Evolutionary conservation across 495 filamentous ascomycete genomes (phyloP).

Genomic region (Apodospora peruviana): DNA sequence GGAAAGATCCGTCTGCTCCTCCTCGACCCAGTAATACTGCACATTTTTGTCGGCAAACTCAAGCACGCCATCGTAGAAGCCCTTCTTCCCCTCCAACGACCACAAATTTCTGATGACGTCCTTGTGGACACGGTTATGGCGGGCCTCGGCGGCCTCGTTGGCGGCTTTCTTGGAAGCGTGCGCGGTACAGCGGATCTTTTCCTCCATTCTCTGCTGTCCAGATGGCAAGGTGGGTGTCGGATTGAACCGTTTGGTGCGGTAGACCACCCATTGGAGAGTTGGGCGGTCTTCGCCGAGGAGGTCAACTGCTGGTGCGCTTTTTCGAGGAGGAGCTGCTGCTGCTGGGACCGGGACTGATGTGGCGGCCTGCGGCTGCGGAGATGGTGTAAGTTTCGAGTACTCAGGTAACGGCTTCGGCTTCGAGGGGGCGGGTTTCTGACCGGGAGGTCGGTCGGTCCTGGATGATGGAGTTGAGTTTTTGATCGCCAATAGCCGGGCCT

Average conservation of each 20-base stretch:
- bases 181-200: not conserved
- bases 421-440: not conserved
- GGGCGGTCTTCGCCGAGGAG: not conserved
- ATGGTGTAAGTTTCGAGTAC: too few relatives aligned
- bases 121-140: not conserved
- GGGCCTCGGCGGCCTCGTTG: not conserved
- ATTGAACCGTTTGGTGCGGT: not conserved
- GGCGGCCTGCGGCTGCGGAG: not conserved
- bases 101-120: not conserved
- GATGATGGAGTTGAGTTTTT: not conserved
- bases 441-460: not conserved
- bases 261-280: conserved; percentile 1
- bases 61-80: not conserved
- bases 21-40: conserved; percentile 4
- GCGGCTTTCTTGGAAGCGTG: not conserved
- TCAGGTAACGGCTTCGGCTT: not conserved
- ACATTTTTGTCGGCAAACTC: not conserved
- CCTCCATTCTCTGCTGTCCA: not conserved
- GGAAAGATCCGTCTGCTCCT: not conserved
- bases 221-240: not conserved
- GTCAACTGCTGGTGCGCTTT: not conserved
- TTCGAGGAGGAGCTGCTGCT: not conserved
- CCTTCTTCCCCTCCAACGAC: not conserved
- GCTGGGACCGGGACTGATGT: not conserved
- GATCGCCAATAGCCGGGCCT: too few relatives aligned